These are phyloP conservation scores for Aureobasidium sp. DNA, from an alignment of 2,329 filamentous ascomycete genomes.

Conservation along the genomic window DNA sequence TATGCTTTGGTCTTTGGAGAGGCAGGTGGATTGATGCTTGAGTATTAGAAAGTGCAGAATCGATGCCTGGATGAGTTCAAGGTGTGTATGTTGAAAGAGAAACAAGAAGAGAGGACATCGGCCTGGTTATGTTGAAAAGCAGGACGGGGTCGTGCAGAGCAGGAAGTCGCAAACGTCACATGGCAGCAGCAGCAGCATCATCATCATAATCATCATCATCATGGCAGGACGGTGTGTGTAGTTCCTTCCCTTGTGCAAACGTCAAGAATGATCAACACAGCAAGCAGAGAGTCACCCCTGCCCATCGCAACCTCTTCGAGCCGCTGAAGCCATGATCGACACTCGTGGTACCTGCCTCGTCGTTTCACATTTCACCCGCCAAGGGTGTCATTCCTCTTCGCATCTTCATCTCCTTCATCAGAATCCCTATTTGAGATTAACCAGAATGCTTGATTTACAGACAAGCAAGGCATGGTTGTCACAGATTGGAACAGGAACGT, in stretches of 20 bases:
- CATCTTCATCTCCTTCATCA: too few species aligned
- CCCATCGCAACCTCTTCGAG: conserved; percentile 5
- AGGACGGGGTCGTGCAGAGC: conserved; percentile 4
- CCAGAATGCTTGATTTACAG: too few species aligned
- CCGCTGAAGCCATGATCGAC: background rate
- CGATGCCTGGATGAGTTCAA: background rate
- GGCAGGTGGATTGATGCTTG: background rate
- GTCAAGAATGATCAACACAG: background rate
- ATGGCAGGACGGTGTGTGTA: too few species aligned
- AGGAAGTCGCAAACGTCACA: conserved; percentile 7
- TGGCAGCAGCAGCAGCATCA: too few species aligned
- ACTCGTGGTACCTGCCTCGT: conserved; percentile 1
- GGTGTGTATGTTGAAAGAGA: background rate
- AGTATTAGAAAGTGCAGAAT: background rate
- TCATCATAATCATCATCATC: background rate
- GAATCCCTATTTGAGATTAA: too few species aligned
- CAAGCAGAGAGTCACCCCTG: background rate
- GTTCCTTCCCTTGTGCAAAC: background rate
- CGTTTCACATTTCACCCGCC: background rate
- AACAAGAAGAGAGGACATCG: background rate
- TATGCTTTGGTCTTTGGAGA: background rate
- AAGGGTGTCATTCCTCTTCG: background rate
- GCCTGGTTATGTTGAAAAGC: conserved; percentile 1
- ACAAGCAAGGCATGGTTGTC: too few species aligned
- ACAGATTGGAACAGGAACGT: too few species aligned